These are phyloP conservation scores for Tetrahymena malaccensis DNA, from an alignment of 73 alveolate genomes.

Conservation along the genomic window DNA sequence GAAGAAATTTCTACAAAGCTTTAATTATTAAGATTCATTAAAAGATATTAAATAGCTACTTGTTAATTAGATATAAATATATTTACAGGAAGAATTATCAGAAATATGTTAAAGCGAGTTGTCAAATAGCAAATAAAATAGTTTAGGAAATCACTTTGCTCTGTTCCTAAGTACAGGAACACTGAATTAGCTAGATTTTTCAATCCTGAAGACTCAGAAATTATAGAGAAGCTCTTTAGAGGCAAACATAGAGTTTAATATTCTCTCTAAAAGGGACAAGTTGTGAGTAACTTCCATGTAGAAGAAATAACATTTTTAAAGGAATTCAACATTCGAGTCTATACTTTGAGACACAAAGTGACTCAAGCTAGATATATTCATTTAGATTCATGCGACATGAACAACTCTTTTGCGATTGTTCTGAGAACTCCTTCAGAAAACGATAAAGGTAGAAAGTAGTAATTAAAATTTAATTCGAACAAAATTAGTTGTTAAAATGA, in stretches of 20 bases:
- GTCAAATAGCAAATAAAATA: neutral
- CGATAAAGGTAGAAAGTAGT: neutral
- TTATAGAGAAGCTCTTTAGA: neutral
- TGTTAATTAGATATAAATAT: no score
- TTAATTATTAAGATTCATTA: neutral
- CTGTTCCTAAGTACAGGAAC: neutral
- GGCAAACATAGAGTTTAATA: neutral
- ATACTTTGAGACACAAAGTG: constrained; percentile 9
- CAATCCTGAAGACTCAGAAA: neutral
- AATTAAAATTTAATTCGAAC: neutral
- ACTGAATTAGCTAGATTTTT: neutral
- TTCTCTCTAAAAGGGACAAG: neutral
- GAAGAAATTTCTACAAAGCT: neutral
- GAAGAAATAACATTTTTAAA: neutral
- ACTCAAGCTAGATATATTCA: constrained; percentile 57
- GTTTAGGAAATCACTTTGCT: neutral
- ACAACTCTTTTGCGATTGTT: constrained; percentile 44
- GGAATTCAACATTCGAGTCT: neutral
- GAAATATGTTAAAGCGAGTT: neutral
- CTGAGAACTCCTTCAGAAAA: constrained; percentile 1
- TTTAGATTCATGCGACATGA: constrained; percentile 55
- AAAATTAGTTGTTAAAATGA: neutral
- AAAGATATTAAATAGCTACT: neutral
- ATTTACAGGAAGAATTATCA: no score
- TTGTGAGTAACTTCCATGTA: neutral